Evolutionary conservation across 805 yeast genomes (phyloP).

Genomic region (Saturnispora sanitii): DNA sequence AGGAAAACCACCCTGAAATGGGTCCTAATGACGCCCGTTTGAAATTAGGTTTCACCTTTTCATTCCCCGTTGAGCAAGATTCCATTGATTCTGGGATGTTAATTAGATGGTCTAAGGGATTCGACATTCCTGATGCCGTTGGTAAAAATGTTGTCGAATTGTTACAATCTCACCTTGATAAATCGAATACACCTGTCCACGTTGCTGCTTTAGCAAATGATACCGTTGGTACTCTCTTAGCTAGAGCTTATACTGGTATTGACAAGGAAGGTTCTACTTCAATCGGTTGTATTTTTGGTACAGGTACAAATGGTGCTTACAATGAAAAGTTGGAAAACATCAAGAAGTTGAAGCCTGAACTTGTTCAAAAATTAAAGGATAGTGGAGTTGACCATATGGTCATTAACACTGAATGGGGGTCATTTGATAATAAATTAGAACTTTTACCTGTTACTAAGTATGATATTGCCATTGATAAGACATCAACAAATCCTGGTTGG

Average conservation of each 20-base stretch:
- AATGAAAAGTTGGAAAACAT: constrained; percentile 67
- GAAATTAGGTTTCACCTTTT: constrained; percentile 86
- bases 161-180: constrained; percentile 61
- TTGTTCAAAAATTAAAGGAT: constrained; percentile 28
- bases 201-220: constrained; percentile 91
- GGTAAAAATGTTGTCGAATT: constrained; percentile 72
- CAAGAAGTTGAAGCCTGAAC: constrained; percentile 53
- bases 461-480: constrained; percentile 61
- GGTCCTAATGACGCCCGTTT: constrained; percentile 29
- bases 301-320: constrained; percentile 97
- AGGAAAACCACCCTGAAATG: constrained; percentile 47
- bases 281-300: constrained; percentile 89
- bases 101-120: constrained; percentile 96
- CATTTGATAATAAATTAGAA: constrained; percentile 77
- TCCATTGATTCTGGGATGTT: constrained; percentile 70
- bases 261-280: constrained; percentile 66
- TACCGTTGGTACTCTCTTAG: constrained; percentile 87
- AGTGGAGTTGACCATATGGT: constrained; percentile 63
- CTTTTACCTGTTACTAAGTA: constrained; percentile 70
- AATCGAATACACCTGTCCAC: constrained; percentile 46
- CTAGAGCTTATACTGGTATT: constrained; percentile 69
- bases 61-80: constrained; percentile 86
- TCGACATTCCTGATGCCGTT: constrained; percentile 74
- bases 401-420: constrained; percentile 96
- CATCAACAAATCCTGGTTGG: constrained; percentile 72